Evolutionary conservation across 2,329 filamentous ascomycete genomes (phyloP), one percentile per base, ranked within the genome.

Genomic region (Akanthomyces lecanii): DNA sequence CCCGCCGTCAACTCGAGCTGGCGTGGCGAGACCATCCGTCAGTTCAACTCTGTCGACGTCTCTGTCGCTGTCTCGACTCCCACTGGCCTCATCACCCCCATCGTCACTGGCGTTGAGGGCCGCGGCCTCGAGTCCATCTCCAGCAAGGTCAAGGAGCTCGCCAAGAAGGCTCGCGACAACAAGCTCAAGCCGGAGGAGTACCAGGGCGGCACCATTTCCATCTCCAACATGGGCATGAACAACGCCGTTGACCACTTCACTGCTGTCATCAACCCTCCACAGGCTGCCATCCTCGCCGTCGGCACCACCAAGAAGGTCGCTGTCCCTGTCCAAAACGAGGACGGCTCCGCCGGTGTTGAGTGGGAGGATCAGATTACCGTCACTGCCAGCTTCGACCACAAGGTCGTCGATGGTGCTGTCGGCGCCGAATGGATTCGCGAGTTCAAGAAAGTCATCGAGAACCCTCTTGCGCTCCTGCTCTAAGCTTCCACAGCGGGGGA

Each of bases 211-310:
- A 96, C 92, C 76, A 97, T 99, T 81, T 97, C 94, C 78, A 98
- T 99, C 80, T 96, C 91, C 81, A 99, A 99, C 87, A 96, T 99
- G 95, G 95, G 95, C 79, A 99, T 99, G 95, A 99, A 99, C 86
- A 75, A 88, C 54, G 94, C 95, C 57, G 89, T 99, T 67, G 93
- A 98, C 80, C 87, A 93, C 76, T 99, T 99, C 82, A 98, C 95
- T 59, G 95, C 95, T 69, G 90, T 99, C 74, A 97, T 99, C 85
- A 99, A 99, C 87, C 95, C 96, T 69, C 95, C 95, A 61, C 96
- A 99, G 82, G 91, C 95, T 61, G 90, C 88, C 74, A 99, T 99
- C 76, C 85, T 99, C 67, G 94, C 95, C 62, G 91, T 99, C 64
- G 95, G 96, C 72, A 96, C 92, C 69, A 92, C 91, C 71, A 90